Evolutionary conservation across 1,284 basidiomycete genomes (phyloP).

Genomic region (Bjerkandera adusta): DNA sequence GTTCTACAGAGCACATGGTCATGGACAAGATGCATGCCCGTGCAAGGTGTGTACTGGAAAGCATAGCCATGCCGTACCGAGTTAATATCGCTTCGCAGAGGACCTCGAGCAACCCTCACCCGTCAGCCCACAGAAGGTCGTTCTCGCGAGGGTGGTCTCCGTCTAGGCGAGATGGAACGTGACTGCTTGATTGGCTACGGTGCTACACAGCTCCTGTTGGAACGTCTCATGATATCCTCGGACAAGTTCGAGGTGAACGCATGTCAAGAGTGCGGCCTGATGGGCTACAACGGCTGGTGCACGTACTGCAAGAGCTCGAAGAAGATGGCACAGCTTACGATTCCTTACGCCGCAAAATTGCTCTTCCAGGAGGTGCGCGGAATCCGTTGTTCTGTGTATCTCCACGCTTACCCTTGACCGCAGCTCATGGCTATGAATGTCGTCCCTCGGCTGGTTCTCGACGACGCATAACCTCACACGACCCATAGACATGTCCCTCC

Average conservation of each 20-base stretch:
- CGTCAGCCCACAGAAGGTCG: slow-evolving; percentile 98
- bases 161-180: slow-evolving; percentile 98
- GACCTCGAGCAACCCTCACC: slow-evolving; percentile 94
- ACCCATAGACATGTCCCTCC: background rate
- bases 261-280: slow-evolving; percentile 91
- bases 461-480: slow-evolving; percentile 58
- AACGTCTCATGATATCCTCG: slow-evolving; percentile 97
- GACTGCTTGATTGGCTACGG: slow-evolving; percentile 97
- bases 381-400: slow-evolving; percentile 2
- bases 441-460: slow-evolving; percentile 81
- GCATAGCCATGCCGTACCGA: background rate
- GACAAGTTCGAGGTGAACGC: slow-evolving; percentile 98
- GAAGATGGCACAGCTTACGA: slow-evolving; percentile 94
- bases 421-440: slow-evolving; percentile 96
- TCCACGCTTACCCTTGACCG: slow-evolving; percentile 13
- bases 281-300: slow-evolving; percentile 98
- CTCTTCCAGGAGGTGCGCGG: slow-evolving; percentile 90
- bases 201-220: slow-evolving; percentile 93
- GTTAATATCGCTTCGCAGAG: slow-evolving; percentile 51
- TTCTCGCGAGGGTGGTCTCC: slow-evolving; percentile 94
- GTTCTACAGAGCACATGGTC: slow-evolving; percentile 84
- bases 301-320: slow-evolving; percentile 96
- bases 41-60: slow-evolving; percentile 75
- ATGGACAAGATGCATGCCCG: slow-evolving; percentile 99
- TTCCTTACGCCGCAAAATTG: slow-evolving; percentile 97